Evolutionary conservation across 2,329 filamentous ascomycete genomes (phyloP).

Genomic region (Plectosphaerella sp.): DNA sequence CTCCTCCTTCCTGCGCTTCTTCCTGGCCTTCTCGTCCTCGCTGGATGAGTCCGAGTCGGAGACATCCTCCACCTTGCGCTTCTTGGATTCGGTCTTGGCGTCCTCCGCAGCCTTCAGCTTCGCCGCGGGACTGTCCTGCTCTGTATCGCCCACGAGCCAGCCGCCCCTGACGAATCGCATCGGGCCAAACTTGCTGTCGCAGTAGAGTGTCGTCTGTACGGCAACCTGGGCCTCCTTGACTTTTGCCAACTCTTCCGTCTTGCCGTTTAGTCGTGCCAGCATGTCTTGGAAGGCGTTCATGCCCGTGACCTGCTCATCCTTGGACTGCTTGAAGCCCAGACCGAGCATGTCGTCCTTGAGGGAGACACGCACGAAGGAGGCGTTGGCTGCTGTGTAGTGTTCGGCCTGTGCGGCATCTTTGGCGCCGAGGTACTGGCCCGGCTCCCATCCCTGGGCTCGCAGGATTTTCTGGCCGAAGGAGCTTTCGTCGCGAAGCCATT

Average conservation of each 20-base stretch:
- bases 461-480: constrained; percentile 90
- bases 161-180: constrained; percentile 90
- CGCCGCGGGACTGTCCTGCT: constrained; percentile 38
- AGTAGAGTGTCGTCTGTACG: constrained; percentile 67
- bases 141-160: constrained; percentile 55
- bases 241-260: constrained; percentile 67
- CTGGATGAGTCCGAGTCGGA: constrained; percentile 19
- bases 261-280: constrained; percentile 85
- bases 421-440: constrained; percentile 77
- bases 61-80: constrained; percentile 40
- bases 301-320: constrained; percentile 75
- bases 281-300: constrained; percentile 83
- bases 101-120: constrained; percentile 18
- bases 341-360: constrained; percentile 91
- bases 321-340: constrained; percentile 74
- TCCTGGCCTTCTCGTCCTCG: constrained; percentile 28
- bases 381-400: constrained; percentile 74
- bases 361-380: constrained; percentile 78
- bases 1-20: constrained; percentile 31
- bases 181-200: constrained; percentile 69
- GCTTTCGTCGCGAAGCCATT: constrained; percentile 78
- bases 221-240: constrained; percentile 66
- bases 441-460: constrained; percentile 83
- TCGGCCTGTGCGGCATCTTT: constrained; percentile 70
- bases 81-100: constrained; percentile 33